A percentile compares a stretch with the other conserved stretches of the same genome.
These are phyloP conservation scores for Neonectria hederae DNA, from an alignment of 2,329 filamentous ascomycete genomes.

Conservation along the genomic window DNA sequence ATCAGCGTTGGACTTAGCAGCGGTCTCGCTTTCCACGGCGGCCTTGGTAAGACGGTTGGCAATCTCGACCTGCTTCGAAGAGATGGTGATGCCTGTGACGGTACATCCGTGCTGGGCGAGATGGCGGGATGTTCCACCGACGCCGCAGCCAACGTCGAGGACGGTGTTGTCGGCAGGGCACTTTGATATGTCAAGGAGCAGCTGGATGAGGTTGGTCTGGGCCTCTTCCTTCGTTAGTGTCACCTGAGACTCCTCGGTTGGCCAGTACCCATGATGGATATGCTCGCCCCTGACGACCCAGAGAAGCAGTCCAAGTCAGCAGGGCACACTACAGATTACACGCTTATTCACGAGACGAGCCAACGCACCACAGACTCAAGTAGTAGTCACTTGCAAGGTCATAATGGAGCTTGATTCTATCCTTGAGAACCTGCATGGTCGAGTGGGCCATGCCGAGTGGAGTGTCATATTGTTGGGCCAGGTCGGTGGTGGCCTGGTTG, in stretches of 20 bases:
- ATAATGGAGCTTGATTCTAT: constrained; percentile 68
- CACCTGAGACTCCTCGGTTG: constrained; percentile 53
- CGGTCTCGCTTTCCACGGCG: constrained; percentile 17
- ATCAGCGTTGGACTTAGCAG: constrained; percentile 15
- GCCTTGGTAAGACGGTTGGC: constrained; percentile 59
- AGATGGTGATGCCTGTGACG: constrained; percentile 70
- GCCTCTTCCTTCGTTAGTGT: constrained; percentile 66
- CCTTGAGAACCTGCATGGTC: constrained; percentile 62
- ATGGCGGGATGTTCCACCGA: constrained; percentile 67
- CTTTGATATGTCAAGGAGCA: constrained; percentile 58
- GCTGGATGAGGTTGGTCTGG: constrained; percentile 65
- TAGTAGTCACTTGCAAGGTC: constrained; percentile 71
- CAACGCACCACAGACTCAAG: constrained; percentile 64
- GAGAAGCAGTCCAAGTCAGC: constrained; percentile 6
- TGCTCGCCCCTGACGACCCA: constrained; percentile 63
- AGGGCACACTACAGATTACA: not conserved
- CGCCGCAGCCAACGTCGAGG: constrained; percentile 69
- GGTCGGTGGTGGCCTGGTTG: constrained; percentile 47
- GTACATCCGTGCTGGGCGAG: constrained; percentile 62
- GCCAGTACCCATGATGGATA: constrained; percentile 71
- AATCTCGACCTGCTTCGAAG: constrained; percentile 66
- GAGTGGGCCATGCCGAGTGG: constrained; percentile 56
- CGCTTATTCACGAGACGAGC: not conserved
- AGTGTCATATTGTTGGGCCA: constrained; percentile 58
- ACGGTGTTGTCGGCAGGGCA: constrained; percentile 42